Conservation (phyloP, 2,329 filamentous ascomycete genomes). For the Berkeleyomyces rouxiae region DNA sequence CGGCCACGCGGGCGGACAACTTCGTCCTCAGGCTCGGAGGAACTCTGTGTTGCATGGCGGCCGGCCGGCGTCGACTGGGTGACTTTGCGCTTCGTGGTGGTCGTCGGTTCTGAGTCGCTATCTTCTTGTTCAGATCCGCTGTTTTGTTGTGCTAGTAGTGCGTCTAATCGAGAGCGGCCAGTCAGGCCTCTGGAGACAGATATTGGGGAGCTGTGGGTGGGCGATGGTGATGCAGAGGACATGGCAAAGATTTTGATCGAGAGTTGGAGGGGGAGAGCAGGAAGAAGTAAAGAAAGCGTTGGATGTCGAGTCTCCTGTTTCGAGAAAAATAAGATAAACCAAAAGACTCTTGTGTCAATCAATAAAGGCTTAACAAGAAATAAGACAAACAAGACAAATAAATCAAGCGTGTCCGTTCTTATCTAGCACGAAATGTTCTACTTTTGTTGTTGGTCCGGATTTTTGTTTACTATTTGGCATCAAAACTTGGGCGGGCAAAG, state of each 20-base stretch:
- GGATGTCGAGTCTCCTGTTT: neutral
- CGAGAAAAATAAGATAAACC: neutral
- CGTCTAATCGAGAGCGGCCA: slow-evolving; percentile 38
- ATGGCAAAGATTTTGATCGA: neutral
- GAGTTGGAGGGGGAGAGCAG: neutral
- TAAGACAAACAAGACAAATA: neutral
- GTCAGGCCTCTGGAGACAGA: slow-evolving; percentile 21
- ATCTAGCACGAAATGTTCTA: no score
- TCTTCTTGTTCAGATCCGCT: slow-evolving; percentile 32
- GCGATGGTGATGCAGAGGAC: slow-evolving; percentile 10
- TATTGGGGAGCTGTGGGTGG: neutral
- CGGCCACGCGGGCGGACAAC: slow-evolving; percentile 40
- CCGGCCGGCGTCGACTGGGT: neutral
- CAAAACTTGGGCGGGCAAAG: neutral
- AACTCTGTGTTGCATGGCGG: neutral
- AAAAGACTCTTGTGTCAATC: neutral
- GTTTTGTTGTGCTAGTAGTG: slow-evolving; percentile 34
- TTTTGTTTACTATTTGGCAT: neutral
- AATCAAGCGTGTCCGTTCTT: neutral
- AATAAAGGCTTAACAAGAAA: neutral
- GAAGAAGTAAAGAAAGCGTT: neutral
- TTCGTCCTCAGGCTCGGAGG: slow-evolving; percentile 18
- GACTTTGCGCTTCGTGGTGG: neutral
- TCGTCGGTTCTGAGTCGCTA: slow-evolving; percentile 6
- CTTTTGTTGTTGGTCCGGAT: neutral